Percentiles rank a stretch among this genome's conserved stretches.
phyloP scores from a whole-genome alignment of 768 basidiomycete genomes.

The Pleurotus ostreatus region DNA sequence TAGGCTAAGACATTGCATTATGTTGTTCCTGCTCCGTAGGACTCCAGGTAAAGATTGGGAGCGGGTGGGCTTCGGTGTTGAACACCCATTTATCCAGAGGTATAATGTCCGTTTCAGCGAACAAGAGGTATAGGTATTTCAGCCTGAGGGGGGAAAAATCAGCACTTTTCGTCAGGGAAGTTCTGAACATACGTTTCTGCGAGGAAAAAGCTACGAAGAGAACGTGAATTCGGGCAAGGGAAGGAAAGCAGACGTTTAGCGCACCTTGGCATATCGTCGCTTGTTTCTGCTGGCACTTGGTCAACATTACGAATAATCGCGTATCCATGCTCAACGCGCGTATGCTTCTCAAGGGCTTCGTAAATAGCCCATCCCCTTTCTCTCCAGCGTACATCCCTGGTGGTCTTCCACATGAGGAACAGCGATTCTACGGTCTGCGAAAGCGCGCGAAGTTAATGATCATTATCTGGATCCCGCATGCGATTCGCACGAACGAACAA shows the following conservation, averaged over 20 bases:
- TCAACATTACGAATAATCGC: slow-evolving; percentile 52
- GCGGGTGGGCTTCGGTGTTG: slow-evolving; percentile 71
- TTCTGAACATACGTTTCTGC: slow-evolving; percentile 38
- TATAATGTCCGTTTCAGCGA: slow-evolving; percentile 59
- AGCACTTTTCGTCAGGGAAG: not conserved
- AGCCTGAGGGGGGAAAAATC: slow-evolving; percentile 30
- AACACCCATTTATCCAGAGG: slow-evolving; percentile 55
- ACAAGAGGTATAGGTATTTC: slow-evolving; percentile 72
- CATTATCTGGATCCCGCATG: not conserved
- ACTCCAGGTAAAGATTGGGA: slow-evolving; percentile 67
- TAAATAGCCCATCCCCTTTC: slow-evolving; percentile 70
- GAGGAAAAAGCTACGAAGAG: slow-evolving; percentile 36
- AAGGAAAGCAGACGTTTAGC: slow-evolving; percentile 13
- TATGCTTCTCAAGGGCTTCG: slow-evolving; percentile 55
- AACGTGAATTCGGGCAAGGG: not conserved
- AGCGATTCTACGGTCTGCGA: slow-evolving; percentile 68
- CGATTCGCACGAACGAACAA: slow-evolving; percentile 5
- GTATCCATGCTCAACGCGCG: slow-evolving; percentile 60
- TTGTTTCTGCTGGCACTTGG: slow-evolving; percentile 27
- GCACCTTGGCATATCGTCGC: slow-evolving; percentile 74
- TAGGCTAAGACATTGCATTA: too few species aligned
- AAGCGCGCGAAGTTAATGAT: not conserved
- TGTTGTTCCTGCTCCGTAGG: slow-evolving; percentile 38
- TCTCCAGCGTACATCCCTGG: slow-evolving; percentile 66
- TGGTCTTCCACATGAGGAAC: slow-evolving; percentile 67